Evolutionary conservation across 495 filamentous ascomycete genomes (phyloP).

Genomic region (Glonium stellatum): DNA sequence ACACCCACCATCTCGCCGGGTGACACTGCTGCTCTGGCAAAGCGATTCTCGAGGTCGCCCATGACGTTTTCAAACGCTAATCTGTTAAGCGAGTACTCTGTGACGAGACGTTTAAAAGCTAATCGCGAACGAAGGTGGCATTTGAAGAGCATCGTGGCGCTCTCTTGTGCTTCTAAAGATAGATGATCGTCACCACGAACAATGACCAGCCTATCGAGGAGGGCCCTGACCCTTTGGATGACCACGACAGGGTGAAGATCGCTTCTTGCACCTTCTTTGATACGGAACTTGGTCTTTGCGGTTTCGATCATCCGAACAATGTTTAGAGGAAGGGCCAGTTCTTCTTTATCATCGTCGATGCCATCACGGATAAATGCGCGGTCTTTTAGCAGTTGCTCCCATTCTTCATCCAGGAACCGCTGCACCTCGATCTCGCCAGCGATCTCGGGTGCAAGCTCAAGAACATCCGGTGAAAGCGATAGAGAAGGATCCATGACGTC

Average conservation of each 20-base stretch:
- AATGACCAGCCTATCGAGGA: constrained; percentile 70
- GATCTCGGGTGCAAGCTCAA: constrained; percentile 85
- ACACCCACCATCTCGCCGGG: constrained; percentile 99
- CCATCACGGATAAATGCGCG: constrained; percentile 63
- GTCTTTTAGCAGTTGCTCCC: constrained; percentile 66
- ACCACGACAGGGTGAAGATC: constrained; percentile 87
- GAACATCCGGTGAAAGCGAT: constrained; percentile 59
- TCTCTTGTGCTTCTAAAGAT: constrained; percentile 78
- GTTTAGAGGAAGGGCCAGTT: constrained; percentile 87
- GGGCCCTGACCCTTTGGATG: constrained; percentile 67
- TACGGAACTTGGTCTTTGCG: constrained; percentile 81
- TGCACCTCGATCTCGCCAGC: constrained; percentile 79
- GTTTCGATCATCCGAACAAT: constrained; percentile 82
- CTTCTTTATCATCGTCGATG: constrained; percentile 58
- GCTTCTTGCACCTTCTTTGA: constrained; percentile 74
- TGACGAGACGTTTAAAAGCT: constrained; percentile 84
- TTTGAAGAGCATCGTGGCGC: constrained; percentile 84
- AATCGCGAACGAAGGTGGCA: constrained; percentile 81
- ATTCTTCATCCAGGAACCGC: constrained; percentile 79
- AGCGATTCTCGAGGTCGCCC: constrained; percentile 83
- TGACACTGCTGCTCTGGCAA: constrained; percentile 68
- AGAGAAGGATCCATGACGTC: constrained; percentile 77
- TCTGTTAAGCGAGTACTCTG: constrained; percentile 76
- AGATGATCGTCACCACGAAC: constrained; percentile 78
- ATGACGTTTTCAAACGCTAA: constrained; percentile 88